Evolutionary conservation across 176 grass and related monocot genomes (phyloP), one percentile per base, ranked within the genome.

Genomic region (Bonia amplexicaulis): DNA sequence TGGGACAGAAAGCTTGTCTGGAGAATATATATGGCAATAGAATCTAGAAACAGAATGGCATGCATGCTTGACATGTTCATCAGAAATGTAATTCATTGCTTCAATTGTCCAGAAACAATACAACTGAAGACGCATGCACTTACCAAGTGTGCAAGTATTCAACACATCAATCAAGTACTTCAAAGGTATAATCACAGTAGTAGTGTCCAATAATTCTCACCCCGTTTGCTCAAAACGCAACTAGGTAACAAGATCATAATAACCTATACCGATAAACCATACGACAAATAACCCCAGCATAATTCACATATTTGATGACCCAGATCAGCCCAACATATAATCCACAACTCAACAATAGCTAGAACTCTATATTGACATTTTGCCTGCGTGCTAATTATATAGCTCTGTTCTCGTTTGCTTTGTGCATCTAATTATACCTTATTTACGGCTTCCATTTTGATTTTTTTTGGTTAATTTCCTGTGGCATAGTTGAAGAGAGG

Each of bases 361-460:
- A 87, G 19, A 73, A 66, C 66, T 84, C 69, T 81, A 23, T 91
- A 91, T 91, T 88, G 78, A 91, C 90, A 91, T 85, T 47, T 79
- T 51, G 57, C 78, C 71, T 69, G 47, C 15, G 12, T 60, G 35
- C 76, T 91, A 87, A 75, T 68, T 80, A 58, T 69, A 17, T 33
- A 26, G 52, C 47, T 44, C 16, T 20, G 73, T 79, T 44, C 41
- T 69, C 12, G 19, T 73, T 81, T 57, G 33, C 16, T 67, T 41
- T 68, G 31, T 51, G 83, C 73, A 72, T 72, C 73, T 82, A 81
- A 57, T 12, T 71, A 44, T 51, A 70, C 65, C 55, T 65, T 80
- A 81, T 69, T 70, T 84, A 84, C 61, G 73, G 39, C 25, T 54
- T 71, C 69, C n/a, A 49, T 49, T 62, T 46, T 57, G 17, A 11